Evolutionary conservation across 371 early-diverging fungal genomes (phyloP).

Genomic region (Quaeritorhiza haematococci): DNA sequence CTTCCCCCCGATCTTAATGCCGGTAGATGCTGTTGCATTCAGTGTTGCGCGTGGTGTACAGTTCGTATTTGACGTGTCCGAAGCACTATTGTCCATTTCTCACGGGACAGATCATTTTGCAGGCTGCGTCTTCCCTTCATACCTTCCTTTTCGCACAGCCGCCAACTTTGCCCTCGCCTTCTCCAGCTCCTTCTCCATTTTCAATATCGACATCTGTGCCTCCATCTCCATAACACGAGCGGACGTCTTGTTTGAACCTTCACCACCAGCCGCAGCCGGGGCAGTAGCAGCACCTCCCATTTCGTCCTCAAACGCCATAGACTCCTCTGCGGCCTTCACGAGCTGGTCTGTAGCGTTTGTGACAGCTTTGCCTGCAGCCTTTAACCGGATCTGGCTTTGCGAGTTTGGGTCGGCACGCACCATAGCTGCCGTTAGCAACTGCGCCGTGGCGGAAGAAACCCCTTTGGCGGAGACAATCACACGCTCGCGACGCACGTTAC

Average conservation of each 20-base stretch:
- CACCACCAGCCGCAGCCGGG: too few species aligned
- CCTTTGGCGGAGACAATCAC: constrained; percentile 38
- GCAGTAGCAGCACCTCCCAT: neutral
- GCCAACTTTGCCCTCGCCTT: constrained; percentile 41
- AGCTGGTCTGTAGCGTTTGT: constrained; percentile 41
- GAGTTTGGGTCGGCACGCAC: constrained; percentile 31
- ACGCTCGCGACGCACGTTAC: constrained; percentile 32
- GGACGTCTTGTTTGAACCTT: neutral
- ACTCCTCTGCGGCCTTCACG: constrained; percentile 34
- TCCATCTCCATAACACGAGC: constrained; percentile 42
- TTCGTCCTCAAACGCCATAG: constrained; percentile 22
- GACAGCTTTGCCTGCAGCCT: constrained; percentile 47
- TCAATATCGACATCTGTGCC: constrained; percentile 45
- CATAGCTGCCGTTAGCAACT: constrained; percentile 41
- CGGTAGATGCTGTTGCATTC: too few species aligned
- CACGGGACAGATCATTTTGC: too few species aligned
- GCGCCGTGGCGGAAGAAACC: constrained; percentile 40
- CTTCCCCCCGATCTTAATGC: too few species aligned
- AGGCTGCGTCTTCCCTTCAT: too few species aligned
- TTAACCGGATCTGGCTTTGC: constrained; percentile 37
- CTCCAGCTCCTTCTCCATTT: constrained; percentile 55
- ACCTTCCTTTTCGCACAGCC: constrained; percentile 41
- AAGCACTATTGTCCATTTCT: too few species aligned
- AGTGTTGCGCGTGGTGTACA: too few species aligned
- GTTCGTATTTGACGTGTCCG: too few species aligned